A percentile compares a stretch with the other conserved stretches of the same genome.
Conservation (phyloP, 352 stramenopile species). For the Phytophthora kernoviae region DNA sequence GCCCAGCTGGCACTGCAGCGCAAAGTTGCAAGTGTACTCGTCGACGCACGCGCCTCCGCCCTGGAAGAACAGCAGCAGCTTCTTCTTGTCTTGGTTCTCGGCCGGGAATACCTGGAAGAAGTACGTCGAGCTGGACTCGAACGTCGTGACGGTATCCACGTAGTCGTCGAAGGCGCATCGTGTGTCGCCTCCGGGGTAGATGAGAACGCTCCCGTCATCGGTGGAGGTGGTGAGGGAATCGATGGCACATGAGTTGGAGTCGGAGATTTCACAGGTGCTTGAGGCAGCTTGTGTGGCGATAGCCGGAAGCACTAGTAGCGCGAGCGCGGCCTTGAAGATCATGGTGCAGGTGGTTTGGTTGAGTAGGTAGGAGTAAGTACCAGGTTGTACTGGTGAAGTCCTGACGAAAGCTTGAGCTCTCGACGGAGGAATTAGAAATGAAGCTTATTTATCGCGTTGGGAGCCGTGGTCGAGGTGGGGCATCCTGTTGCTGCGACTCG, state of each 20-base stretch:
- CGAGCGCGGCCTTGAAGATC: slow-evolving; percentile 8
- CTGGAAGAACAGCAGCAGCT: slow-evolving; percentile 65
- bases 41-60: slow-evolving; percentile 60
- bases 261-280: slow-evolving; percentile 17
- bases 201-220: slow-evolving; percentile 33
- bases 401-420: not conserved
- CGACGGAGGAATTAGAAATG: not conserved
- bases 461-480: no score
- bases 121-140: slow-evolving; percentile 45
- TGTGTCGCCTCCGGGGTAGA: slow-evolving; percentile 45
- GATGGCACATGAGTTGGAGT: slow-evolving; percentile 27
- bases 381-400: not conserved
- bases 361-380: slow-evolving; percentile 9
- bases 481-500: no score
- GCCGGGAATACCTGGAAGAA: slow-evolving; percentile 63
- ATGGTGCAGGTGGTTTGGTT: slow-evolving; percentile 2
- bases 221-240: slow-evolving; percentile 25
- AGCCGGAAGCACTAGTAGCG: slow-evolving; percentile 1
- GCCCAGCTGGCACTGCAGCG: slow-evolving; percentile 45
- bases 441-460: no score
- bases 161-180: slow-evolving; percentile 52
- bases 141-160: slow-evolving; percentile 26
- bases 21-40: slow-evolving; percentile 58
- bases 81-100: slow-evolving; percentile 42
- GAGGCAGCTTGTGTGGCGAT: not conserved